phyloP scores from a whole-genome alignment of 2,329 filamentous ascomycete species.

The Botrytis cinerea region DNA sequence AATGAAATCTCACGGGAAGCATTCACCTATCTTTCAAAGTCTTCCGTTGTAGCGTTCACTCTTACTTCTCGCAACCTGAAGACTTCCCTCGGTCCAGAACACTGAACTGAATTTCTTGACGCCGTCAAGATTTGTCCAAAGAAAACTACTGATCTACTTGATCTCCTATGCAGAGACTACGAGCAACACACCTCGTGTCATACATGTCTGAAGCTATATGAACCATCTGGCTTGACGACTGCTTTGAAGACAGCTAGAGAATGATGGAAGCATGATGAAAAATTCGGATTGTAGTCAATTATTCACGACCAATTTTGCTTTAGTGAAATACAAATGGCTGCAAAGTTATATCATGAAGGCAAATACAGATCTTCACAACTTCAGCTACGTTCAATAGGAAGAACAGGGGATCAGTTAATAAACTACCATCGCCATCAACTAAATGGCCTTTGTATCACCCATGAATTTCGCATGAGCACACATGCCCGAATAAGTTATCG shows the following conservation, averaged over 20 bases:
- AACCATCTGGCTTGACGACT: neutral
- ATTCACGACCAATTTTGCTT: neutral
- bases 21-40: neutral
- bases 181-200: neutral
- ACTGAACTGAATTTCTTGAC: neutral
- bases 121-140: neutral
- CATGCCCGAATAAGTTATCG: neutral
- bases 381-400: neutral
- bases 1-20: neutral
- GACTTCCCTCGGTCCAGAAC: neutral
- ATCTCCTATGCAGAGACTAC: neutral
- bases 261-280: neutral
- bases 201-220: neutral
- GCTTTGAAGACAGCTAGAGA: neutral
- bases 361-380: neutral
- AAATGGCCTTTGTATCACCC: neutral
- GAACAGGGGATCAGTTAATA: neutral
- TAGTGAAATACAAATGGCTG: neutral
- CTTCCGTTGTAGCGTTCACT: neutral
- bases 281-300: neutral
- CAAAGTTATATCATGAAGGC: neutral
- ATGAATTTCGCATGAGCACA: neutral
- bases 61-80: neutral
- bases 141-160: neutral
- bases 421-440: neutral